Evolutionary conservation across 176 grass and related monocot genomes (phyloP), one percentile per base, ranked within the genome.

Genomic region (Saccharum officinarum): DNA sequence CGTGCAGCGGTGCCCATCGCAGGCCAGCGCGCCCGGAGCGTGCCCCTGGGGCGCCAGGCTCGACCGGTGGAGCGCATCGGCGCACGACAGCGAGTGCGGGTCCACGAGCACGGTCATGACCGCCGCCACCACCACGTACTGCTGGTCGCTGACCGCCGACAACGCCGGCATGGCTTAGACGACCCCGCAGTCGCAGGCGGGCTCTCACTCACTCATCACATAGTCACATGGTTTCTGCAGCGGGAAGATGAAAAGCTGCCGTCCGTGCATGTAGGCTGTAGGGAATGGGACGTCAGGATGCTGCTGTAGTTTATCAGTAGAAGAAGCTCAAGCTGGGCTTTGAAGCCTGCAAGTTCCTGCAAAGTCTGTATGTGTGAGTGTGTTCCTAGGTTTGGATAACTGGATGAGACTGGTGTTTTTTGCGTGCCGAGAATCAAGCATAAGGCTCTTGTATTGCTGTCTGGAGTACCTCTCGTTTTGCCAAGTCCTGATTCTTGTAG

Each of bases 81-180:
- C 91, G 26, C 90, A 94, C 54, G 93, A 98, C 54, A 94, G 93
- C 40, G 91, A 95, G 71, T 93, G 93, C 65, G 93, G 96, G 25
- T 95, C 93, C 0, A 95, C 96, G 2, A 98, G 96, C 88, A 95
- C 93, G 16, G 84, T 95, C 42, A 37, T 92, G 33, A 95, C 93
- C 8, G 87, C 88, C 49, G 85, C 93, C 77, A 87, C 89, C 71
- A 87, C 90, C 78, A 77, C 87, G 28, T 70, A 95, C 87, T 76
- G 82, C 91, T 80, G 78, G 89, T 85, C 87, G 0, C 34, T 87
- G 20, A 63, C 81, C 76, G n/a, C 76, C 23, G 77, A 91, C 80
- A 68, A 9, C n/a, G 70, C 80, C 89, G 84, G 49, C 85, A 73
- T 84, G 16, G 80, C 69, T 9, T 90, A 47, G 83, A 89, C 1